Percentiles rank a stretch among this genome's conserved stretches.
phyloP scores from a whole-genome alignment of 2,329 filamentous ascomycete genomes.

The Pseudocercospora fijiensis region DNA sequence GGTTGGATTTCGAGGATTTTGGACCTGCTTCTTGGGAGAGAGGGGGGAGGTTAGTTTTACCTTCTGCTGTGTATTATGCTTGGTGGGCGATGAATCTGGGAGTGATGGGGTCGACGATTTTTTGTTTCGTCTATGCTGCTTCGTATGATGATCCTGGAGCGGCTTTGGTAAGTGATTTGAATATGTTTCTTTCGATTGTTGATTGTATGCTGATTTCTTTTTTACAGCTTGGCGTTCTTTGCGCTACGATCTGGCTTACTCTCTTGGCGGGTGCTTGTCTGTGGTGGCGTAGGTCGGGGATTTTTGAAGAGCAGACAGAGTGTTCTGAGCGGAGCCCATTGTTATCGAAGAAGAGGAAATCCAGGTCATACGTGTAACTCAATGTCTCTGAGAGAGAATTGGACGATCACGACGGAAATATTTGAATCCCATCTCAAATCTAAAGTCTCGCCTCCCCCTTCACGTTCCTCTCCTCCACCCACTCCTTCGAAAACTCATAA shows the following conservation, averaged over 20 bases:
- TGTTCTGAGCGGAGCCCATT: not conserved
- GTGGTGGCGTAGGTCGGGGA: not conserved
- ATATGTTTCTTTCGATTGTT: no score
- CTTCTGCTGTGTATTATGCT: not conserved
- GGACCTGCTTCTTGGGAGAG: not conserved
- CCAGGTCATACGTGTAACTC: not conserved
- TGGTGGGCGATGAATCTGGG: not conserved
- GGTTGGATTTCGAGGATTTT: not conserved
- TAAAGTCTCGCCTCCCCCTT: constrained; percentile 14
- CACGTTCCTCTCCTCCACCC: constrained; percentile 16
- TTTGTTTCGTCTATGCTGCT: not conserved
- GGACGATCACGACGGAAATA: no score
- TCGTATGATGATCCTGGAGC: not conserved
- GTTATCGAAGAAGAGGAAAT: not conserved
- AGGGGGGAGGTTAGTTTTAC: not conserved
- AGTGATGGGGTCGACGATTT: not conserved
- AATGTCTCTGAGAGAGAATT: no score
- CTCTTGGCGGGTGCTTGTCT: not conserved
- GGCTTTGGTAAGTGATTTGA: not conserved
- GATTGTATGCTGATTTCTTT: no score
- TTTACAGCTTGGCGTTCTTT: not conserved
- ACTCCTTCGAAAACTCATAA: constrained; percentile 44
- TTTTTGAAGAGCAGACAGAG: not conserved
- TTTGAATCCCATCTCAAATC: not conserved
- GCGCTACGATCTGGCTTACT: not conserved